phyloP scores from a whole-genome alignment of 768 basidiomycete species.

The Rhizopogon sp. region DNA sequence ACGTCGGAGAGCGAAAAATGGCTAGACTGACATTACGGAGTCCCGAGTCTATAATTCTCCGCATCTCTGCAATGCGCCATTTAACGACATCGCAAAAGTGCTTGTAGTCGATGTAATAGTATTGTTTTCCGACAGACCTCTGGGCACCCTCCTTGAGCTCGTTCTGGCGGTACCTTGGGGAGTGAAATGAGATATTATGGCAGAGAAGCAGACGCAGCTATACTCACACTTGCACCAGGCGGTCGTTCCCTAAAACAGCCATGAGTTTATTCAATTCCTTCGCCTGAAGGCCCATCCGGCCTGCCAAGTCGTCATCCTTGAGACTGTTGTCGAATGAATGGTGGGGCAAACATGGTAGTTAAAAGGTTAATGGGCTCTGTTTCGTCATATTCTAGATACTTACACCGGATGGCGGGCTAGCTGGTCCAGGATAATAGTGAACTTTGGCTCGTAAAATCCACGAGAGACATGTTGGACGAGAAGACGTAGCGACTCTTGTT shows the following conservation, averaged over 20 bases:
- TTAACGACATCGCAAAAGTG: constrained; percentile 97
- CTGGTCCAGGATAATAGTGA: constrained; percentile 89
- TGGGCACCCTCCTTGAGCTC: constrained; percentile 88
- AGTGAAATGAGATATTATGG: background rate
- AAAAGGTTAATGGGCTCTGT: constrained; percentile 14
- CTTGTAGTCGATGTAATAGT: constrained; percentile 96
- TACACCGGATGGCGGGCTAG: constrained; percentile 91
- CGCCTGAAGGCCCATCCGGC: constrained; percentile 81
- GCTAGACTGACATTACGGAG: constrained; percentile 69
- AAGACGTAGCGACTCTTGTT: constrained; percentile 75
- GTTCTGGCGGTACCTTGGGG: constrained; percentile 76
- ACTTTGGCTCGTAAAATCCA: constrained; percentile 92
- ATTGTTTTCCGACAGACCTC: constrained; percentile 82
- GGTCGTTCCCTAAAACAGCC: constrained; percentile 73
- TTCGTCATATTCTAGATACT: constrained; percentile 44
- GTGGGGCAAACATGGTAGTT: background rate
- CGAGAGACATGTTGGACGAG: constrained; percentile 92
- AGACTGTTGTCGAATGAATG: constrained; percentile 43
- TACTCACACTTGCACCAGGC: constrained; percentile 72
- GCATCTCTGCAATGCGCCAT: constrained; percentile 94
- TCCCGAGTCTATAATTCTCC: constrained; percentile 81
- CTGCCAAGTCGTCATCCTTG: constrained; percentile 92
- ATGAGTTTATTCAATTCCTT: constrained; percentile 90
- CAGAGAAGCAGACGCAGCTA: background rate
- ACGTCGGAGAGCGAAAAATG: background rate